A percentile compares a stretch with the other conserved stretches of the same genome.
These are phyloP conservation scores for Xylaria longipes DNA, from an alignment of 495 filamentous ascomycete species.

Conservation along the genomic window DNA sequence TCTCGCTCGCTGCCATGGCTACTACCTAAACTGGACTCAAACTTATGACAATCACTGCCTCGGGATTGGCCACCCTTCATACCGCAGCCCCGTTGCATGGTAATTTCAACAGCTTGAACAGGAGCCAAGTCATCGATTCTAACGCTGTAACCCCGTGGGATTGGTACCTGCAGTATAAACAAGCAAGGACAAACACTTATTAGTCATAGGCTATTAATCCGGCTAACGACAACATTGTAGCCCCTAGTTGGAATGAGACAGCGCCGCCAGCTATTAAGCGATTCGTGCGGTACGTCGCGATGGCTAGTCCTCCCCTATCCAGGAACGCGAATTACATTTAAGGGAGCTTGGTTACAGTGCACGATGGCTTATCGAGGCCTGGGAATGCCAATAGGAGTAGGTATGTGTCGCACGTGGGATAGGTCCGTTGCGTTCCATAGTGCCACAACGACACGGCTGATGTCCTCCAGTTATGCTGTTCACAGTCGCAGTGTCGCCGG, in stretches of 20 bases:
- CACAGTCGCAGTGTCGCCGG: conserved; percentile 79
- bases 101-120: conserved; percentile 76
- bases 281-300: conserved; percentile 74
- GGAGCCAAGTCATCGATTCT: conserved; percentile 76
- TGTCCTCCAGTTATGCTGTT: conserved; percentile 63
- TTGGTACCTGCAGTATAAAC: conserved; percentile 68
- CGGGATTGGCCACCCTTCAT: neutral
- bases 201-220: conserved; percentile 69
- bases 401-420: conserved; percentile 53
- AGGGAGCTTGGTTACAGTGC: neutral
- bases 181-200: conserved; percentile 65
- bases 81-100: conserved; percentile 34
- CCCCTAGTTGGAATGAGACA: conserved; percentile 75
- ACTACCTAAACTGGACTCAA: neutral
- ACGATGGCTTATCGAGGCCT: neutral
- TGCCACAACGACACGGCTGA: conserved; percentile 40
- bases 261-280: conserved; percentile 79
- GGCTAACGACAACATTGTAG: conserved; percentile 78
- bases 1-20: neutral
- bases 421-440: conserved; percentile 85
- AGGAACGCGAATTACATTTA: neutral
- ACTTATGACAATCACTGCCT: neutral
- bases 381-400: conserved; percentile 59
- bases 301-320: conserved; percentile 57
- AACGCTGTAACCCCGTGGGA: conserved; percentile 68